Conservation (phyloP, 2,329 filamentous ascomycete genomes). For the Colletotrichum acutatum region DNA sequence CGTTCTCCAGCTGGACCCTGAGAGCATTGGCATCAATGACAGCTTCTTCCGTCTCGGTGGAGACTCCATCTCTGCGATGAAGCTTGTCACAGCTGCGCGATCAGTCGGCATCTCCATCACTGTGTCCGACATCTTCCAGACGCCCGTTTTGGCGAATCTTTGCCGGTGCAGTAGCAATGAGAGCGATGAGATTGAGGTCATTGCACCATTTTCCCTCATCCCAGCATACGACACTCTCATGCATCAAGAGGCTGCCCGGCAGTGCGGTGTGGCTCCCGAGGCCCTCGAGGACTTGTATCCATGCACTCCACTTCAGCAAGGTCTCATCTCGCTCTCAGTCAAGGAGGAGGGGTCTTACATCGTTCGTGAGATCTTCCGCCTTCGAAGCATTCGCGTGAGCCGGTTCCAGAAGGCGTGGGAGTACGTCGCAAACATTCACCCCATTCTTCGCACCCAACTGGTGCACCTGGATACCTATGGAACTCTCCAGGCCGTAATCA, state of each 20-base stretch:
- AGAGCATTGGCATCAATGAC: constrained; percentile 8
- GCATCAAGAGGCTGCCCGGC: not conserved
- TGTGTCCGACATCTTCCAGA: constrained; percentile 36
- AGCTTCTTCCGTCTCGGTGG: constrained; percentile 1
- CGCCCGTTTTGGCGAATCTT: constrained; percentile 47
- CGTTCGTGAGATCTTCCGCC: not conserved
- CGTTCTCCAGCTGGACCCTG: not conserved
- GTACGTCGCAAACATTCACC: not conserved
- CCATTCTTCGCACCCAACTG: not conserved
- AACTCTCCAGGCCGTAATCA: not conserved
- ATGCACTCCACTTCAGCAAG: constrained; percentile 53
- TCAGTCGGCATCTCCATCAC: not conserved
- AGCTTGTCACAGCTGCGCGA: not conserved
- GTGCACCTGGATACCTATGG: not conserved
- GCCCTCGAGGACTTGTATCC: constrained; percentile 49
- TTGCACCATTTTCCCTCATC: constrained; percentile 52
- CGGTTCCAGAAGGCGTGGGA: not conserved
- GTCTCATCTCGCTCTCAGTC: constrained; percentile 50
- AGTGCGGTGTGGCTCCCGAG: not conserved
- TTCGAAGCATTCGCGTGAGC: not conserved
- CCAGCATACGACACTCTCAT: not conserved
- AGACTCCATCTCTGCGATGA: not conserved
- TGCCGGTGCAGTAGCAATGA: constrained; percentile 37
- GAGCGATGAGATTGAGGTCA: constrained; percentile 25
- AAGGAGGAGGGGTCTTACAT: constrained; percentile 44